Percentiles rank a stretch among this genome's conserved stretches.
These are phyloP conservation scores for Zea mays DNA, from an alignment of 176 grass and related monocot species.

Conservation along the genomic window Zm-B73-REFERENCE-NAM-5.0 NC_050099.1:183246001-183246500, in stretches of 20 bases:
- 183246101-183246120: slow-evolving; percentile 41
- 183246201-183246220: slow-evolving; percentile 37
- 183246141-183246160: slow-evolving; percentile 60
- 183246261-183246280: slow-evolving; percentile 73
- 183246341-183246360: slow-evolving; percentile 83
- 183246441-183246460: not conserved
- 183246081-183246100: slow-evolving; percentile 33
- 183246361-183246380: slow-evolving; percentile 23
- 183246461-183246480: slow-evolving; percentile 6
- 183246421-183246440: not conserved
- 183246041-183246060: slow-evolving; percentile 73
- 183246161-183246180: slow-evolving; percentile 93
- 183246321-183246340: slow-evolving; percentile 98
- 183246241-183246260: slow-evolving; percentile 25
- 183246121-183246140: slow-evolving; percentile 30
- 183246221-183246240: slow-evolving; percentile 10
- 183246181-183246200: slow-evolving; percentile 66
- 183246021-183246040: slow-evolving; percentile 89
- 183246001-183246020: slow-evolving; percentile 51
- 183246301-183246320: slow-evolving; percentile 92
- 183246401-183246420: slow-evolving; percentile 1
- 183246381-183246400: slow-evolving; percentile 14
- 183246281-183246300: slow-evolving; percentile 94
- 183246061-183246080: slow-evolving; percentile 35
- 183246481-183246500: slow-evolving; percentile 19